Evolutionary conservation across 257 asterid species (phyloP).

Genomic region (Lithospermum erythrorhizon): DNA sequence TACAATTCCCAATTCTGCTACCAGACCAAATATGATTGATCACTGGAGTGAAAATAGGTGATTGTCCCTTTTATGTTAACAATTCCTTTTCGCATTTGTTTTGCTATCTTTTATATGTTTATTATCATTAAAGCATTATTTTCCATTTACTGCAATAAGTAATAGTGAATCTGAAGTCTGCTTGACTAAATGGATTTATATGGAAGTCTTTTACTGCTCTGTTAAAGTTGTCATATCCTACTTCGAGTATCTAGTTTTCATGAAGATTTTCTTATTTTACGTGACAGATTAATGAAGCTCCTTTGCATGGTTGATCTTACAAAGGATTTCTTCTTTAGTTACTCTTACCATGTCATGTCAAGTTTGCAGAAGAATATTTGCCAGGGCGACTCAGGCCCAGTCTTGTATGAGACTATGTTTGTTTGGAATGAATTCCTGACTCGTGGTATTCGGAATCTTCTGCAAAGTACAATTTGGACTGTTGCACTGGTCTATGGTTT

Average conservation of each 20-base stretch:
- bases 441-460: slow-evolving; percentile 72
- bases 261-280: background rate
- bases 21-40: slow-evolving; percentile 45
- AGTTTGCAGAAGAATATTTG: slow-evolving; percentile 82
- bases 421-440: slow-evolving; percentile 97
- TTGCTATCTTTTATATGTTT: no score
- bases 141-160: no score
- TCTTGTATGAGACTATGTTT: slow-evolving; percentile 79
- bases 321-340: slow-evolving; percentile 95
- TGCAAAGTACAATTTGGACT: slow-evolving; percentile 81
- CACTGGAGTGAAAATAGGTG: slow-evolving; percentile 77
- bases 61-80: slow-evolving; percentile 8
- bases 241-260: no score
- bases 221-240: slow-evolving; percentile 1
- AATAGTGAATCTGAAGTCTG: slow-evolving; percentile 3
- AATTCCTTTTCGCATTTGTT: no score
- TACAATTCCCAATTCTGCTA: slow-evolving; percentile 65
- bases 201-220: background rate
- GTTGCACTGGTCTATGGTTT: slow-evolving; percentile 92
- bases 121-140: no score
- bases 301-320: slow-evolving; percentile 92
- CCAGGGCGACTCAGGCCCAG: slow-evolving; percentile 44
- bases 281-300: slow-evolving; percentile 79
- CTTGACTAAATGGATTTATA: slow-evolving; percentile 7
- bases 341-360: slow-evolving; percentile 91